Conservation (phyloP, 2,329 filamentous ascomycete species). For the Talaromyces piceae region DNA sequence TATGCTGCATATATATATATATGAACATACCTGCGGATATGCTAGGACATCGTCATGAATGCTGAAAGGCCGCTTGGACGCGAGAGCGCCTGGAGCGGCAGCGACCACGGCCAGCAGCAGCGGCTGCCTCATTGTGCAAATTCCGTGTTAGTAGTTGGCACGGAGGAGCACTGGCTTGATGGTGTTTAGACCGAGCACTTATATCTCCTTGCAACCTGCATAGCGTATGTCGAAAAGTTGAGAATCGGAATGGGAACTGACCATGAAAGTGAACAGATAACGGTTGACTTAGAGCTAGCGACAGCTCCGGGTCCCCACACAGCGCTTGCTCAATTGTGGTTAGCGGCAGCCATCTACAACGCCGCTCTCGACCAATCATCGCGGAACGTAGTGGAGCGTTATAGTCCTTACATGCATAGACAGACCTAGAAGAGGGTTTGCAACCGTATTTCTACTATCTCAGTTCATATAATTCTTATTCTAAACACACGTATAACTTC, state of each 20-base stretch:
- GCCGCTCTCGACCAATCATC: neutral
- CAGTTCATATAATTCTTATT: too few relatives aligned
- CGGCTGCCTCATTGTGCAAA: conserved; percentile 8
- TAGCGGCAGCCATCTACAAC: neutral
- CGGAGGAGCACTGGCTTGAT: too few relatives aligned
- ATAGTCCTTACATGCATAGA: too few relatives aligned
- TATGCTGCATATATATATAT: neutral
- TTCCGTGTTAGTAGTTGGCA: too few relatives aligned
- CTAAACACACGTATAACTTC: too few relatives aligned
- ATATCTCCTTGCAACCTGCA: too few relatives aligned
- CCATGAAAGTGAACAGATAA: conserved; percentile 6
- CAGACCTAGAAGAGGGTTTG: too few relatives aligned
- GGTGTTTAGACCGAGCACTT: too few relatives aligned
- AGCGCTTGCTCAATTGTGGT: too few relatives aligned
- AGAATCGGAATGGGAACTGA: neutral
- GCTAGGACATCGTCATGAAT: conserved; percentile 83
- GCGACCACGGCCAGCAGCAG: conserved; percentile 26
- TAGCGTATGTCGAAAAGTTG: neutral
- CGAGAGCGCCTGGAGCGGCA: conserved; percentile 34
- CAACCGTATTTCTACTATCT: too few relatives aligned
- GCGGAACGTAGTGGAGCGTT: too few relatives aligned
- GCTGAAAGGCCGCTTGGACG: conserved; percentile 61
- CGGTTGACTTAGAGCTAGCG: neutral
- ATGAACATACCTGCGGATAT: conserved; percentile 68
- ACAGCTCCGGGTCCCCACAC: neutral